phyloP scores from a whole-genome alignment of 1,284 basidiomycete species.

The Lentinus polychrous region DNA sequence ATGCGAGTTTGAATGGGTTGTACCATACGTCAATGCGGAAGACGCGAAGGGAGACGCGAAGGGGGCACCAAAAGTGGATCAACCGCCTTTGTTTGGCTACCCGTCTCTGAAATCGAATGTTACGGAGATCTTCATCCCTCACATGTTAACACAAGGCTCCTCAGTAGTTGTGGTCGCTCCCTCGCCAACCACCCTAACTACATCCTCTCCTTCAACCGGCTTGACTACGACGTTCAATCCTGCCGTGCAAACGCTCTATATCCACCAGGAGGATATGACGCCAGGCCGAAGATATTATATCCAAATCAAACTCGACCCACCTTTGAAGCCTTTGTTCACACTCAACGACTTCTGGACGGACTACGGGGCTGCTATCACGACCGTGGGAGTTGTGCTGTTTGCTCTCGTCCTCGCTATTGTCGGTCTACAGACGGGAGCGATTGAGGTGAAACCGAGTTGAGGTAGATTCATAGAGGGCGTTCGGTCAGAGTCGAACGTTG shows the following conservation, averaged over 20 bases:
- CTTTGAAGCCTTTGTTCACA: slow-evolving; percentile 41
- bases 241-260: slow-evolving; percentile 58
- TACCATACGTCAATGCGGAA: slow-evolving; percentile 22
- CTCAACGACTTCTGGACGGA: slow-evolving; percentile 63
- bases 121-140: slow-evolving; percentile 80
- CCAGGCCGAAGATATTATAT: slow-evolving; percentile 42
- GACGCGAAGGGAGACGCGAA: slow-evolving; percentile 5
- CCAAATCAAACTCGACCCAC: slow-evolving; percentile 47
- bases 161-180: slow-evolving; percentile 53
- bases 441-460: no score
- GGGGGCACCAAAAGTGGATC: slow-evolving; percentile 16
- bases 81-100: slow-evolving; percentile 34
- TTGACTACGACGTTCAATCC: slow-evolving; percentile 38
- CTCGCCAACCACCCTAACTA: slow-evolving; percentile 35
- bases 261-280: slow-evolving; percentile 31
- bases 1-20: slow-evolving; percentile 58
- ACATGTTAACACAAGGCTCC: slow-evolving; percentile 48
- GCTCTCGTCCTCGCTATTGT: slow-evolving; percentile 5
- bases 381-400: slow-evolving; percentile 9
- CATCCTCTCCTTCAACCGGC: neutral
- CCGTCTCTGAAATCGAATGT: slow-evolving; percentile 41
- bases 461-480: no score
- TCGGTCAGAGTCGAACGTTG: no score
- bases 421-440: no score
- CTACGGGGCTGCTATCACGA: slow-evolving; percentile 32